phyloP scores from a whole-genome alignment of 2,329 filamentous ascomycete genomes.

The Parasarocladium wereldwijsianum region DNA sequence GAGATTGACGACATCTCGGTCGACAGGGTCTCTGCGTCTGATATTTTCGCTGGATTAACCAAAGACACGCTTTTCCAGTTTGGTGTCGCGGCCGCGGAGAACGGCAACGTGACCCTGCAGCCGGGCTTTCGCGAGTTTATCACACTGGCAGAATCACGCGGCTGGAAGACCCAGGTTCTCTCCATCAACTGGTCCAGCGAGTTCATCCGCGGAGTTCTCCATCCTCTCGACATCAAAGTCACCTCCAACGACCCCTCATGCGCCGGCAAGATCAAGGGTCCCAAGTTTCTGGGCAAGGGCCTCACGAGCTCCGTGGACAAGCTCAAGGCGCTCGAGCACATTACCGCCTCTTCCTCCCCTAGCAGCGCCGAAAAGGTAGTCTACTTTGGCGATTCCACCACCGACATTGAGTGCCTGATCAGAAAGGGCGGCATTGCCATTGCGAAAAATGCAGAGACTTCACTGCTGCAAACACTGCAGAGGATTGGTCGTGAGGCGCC shows the following conservation, averaged over 20 bases:
- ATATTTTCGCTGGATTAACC: conserved; percentile 28
- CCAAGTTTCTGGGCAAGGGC: conserved; percentile 13
- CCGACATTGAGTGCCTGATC: conserved; percentile 39
- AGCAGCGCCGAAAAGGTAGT: conserved; percentile 14
- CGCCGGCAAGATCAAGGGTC: conserved; percentile 26
- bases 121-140: conserved; percentile 24
- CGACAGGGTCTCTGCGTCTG: conserved; percentile 23
- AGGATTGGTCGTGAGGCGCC: conserved; percentile 17
- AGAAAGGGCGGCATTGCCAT: conserved; percentile 30
- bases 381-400: conserved; percentile 45
- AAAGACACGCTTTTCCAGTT: conserved; percentile 18
- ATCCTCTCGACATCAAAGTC: conserved; percentile 17
- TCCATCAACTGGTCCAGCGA: conserved; percentile 37
- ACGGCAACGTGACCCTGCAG: conserved; percentile 19
- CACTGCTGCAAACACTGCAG: conserved; percentile 20
- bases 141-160: conserved; percentile 10
- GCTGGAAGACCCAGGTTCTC: conserved; percentile 27
- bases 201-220: conserved; percentile 31
- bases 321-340: conserved; percentile 21
- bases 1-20: conserved; percentile 31
- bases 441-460: conserved; percentile 18
- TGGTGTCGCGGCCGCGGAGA: conserved; percentile 20
- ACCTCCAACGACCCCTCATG: conserved; percentile 27
- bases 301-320: conserved; percentile 30
- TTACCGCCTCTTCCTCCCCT: no score